Conservation (phyloP, 805 yeast genomes). For the Clavispora santaluciae region DNA sequence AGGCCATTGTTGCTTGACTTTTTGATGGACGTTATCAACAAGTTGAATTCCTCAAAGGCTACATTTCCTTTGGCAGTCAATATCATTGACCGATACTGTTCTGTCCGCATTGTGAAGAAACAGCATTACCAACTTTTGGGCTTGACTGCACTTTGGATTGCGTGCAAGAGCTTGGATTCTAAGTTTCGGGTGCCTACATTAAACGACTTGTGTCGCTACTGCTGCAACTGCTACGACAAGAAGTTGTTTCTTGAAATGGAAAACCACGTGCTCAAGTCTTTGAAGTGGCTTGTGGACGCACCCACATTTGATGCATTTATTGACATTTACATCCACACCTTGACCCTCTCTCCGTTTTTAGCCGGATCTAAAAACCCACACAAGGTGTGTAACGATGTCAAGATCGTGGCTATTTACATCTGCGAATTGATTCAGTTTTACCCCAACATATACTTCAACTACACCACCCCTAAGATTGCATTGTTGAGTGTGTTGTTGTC, state of each 20-base stretch:
- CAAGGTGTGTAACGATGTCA: slow-evolving; percentile 39
- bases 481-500: slow-evolving; percentile 41
- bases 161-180: slow-evolving; percentile 45
- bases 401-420: slow-evolving; percentile 52
- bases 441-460: slow-evolving; percentile 50
- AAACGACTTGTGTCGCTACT: slow-evolving; percentile 47
- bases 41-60: slow-evolving; percentile 33
- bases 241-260: slow-evolving; percentile 64
- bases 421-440: slow-evolving; percentile 67
- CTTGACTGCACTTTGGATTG: slow-evolving; percentile 40
- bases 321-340: slow-evolving; percentile 47
- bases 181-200: slow-evolving; percentile 56
- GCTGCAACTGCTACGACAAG: slow-evolving; percentile 54
- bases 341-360: slow-evolving; percentile 19
- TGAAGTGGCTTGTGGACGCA: slow-evolving; percentile 60
- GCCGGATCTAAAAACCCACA: slow-evolving; percentile 27
- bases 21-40: slow-evolving; percentile 41
- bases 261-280: slow-evolving; percentile 54
- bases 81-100: slow-evolving; percentile 40
- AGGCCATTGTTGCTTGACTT: slow-evolving; percentile 40
- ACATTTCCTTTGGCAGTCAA: slow-evolving; percentile 44
- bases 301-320: slow-evolving; percentile 63
- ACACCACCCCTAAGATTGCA: slow-evolving; percentile 48
- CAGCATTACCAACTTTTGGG: slow-evolving; percentile 44
- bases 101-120: slow-evolving; percentile 41